Conservation (phyloP, 257 asterid genomes). For the Lycium barbarum region DNA sequence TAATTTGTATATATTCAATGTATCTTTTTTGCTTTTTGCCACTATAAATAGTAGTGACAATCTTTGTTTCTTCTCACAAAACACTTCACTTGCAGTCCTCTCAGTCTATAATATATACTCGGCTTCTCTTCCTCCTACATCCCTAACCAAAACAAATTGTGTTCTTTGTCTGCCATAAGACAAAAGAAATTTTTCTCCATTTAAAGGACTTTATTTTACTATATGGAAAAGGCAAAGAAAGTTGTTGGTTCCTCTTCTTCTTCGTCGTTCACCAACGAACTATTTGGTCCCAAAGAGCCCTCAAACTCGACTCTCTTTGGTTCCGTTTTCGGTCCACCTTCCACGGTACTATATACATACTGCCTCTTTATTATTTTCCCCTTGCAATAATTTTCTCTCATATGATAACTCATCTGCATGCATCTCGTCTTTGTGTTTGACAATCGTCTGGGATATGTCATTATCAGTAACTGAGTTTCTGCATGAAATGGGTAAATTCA, state of each 20-base stretch:
- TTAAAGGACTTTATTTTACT: neutral
- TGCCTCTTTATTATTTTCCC: neutral
- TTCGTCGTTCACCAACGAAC: slow-evolving; percentile 61
- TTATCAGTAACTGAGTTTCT: neutral
- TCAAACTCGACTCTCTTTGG: slow-evolving; percentile 52
- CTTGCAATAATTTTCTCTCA: neutral
- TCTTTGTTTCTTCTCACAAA: slow-evolving; percentile 29
- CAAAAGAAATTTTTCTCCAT: neutral
- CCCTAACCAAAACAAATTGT: too few species aligned
- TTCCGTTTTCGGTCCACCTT: slow-evolving; percentile 72
- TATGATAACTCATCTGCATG: too few species aligned
- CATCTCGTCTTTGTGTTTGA: neutral
- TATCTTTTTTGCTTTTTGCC: neutral
- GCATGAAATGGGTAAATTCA: neutral
- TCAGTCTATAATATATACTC: neutral
- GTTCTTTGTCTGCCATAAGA: too few species aligned
- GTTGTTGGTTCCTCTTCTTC: slow-evolving; percentile 50
- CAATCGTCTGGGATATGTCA: neutral
- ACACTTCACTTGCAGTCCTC: slow-evolving; percentile 31
- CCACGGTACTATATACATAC: slow-evolving; percentile 47
- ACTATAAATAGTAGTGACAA: slow-evolving; percentile 36
- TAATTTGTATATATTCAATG: too few species aligned
- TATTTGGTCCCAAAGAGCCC: slow-evolving; percentile 73
- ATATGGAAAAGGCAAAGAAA: slow-evolving; percentile 74
- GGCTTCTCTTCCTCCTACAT: too few species aligned